Evolutionary conservation across 306 rosid species (phyloP).

Genomic region (Fragaria vesca): DNA sequence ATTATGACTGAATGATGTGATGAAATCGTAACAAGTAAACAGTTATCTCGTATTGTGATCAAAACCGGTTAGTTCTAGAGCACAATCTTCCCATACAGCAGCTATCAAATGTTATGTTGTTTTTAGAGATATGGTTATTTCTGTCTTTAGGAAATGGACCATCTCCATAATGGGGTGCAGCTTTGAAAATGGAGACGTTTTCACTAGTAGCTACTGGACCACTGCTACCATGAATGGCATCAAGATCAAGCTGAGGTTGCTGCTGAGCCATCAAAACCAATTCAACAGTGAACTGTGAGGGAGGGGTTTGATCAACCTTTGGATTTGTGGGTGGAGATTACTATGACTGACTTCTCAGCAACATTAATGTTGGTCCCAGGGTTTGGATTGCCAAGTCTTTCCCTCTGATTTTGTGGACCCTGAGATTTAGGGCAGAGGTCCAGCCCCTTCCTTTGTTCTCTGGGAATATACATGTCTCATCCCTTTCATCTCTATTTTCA

Average conservation of each 20-base stretch:
- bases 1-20: background rate
- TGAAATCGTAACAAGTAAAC: background rate
- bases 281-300: background rate
- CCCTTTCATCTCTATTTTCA: conserved; percentile 43
- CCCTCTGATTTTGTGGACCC: conserved; percentile 76
- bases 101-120: background rate
- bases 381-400: conserved; percentile 3
- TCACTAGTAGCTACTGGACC: conserved; percentile 34
- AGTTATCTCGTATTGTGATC: background rate
- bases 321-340: conserved; percentile 9
- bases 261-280: conserved; percentile 19
- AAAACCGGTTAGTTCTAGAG: background rate
- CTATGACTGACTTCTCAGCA: conserved; percentile 41
- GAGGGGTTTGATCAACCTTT: background rate
- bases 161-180: conserved; percentile 17
- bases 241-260: conserved; percentile 6
- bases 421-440: conserved; percentile 37
- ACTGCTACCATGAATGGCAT: conserved; percentile 25
- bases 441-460: conserved; percentile 43
- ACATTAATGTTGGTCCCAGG: conserved; percentile 28
- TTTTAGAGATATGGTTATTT: background rate
- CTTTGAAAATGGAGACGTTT: background rate
- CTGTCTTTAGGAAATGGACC: conserved; percentile 13
- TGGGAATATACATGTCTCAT: conserved; percentile 52
- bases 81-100: background rate